Percentiles rank a stretch among this genome's conserved stretches.
phyloP scores from a whole-genome alignment of 2,329 filamentous ascomycete genomes.

The Calonectria fujianensis region DNA sequence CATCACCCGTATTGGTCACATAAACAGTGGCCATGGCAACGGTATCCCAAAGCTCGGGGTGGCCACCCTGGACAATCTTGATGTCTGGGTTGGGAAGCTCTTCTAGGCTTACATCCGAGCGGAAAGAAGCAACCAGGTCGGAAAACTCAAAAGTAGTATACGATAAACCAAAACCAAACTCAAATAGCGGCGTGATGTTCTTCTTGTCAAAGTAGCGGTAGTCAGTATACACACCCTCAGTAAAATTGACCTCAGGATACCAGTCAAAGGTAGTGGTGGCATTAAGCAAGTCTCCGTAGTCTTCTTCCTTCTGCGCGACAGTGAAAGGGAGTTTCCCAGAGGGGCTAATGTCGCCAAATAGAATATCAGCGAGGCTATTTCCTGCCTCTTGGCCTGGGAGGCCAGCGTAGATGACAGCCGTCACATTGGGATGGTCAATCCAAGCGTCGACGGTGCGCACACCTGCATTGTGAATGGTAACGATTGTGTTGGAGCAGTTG shows the following conservation, averaged over 20 bases:
- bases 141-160: constrained; percentile 88
- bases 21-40: constrained; percentile 81
- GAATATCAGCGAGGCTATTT: constrained; percentile 85
- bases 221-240: constrained; percentile 89
- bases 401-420: constrained; percentile 88
- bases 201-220: constrained; percentile 76
- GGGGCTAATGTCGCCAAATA: constrained; percentile 86
- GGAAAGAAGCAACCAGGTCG: constrained; percentile 79
- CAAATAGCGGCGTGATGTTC: constrained; percentile 77
- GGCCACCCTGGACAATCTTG: constrained; percentile 75
- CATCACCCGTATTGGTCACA: constrained; percentile 81
- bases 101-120: constrained; percentile 76
- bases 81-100: constrained; percentile 73
- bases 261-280: constrained; percentile 79
- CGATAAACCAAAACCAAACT: constrained; percentile 87
- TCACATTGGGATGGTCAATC: constrained; percentile 85
- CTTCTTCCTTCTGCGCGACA: constrained; percentile 19
- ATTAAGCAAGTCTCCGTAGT: constrained; percentile 81
- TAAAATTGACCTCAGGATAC: constrained; percentile 83
- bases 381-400: constrained; percentile 90
- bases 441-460: constrained; percentile 82
- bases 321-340: constrained; percentile 70
- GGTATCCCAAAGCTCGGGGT: constrained; percentile 79
- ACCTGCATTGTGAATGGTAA: constrained; percentile 81
- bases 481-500: constrained; percentile 90